These are phyloP conservation scores for Entophlyctis luteolus DNA, from an alignment of 192 early-diverging fungal species.

Conservation along the genomic window DNA sequence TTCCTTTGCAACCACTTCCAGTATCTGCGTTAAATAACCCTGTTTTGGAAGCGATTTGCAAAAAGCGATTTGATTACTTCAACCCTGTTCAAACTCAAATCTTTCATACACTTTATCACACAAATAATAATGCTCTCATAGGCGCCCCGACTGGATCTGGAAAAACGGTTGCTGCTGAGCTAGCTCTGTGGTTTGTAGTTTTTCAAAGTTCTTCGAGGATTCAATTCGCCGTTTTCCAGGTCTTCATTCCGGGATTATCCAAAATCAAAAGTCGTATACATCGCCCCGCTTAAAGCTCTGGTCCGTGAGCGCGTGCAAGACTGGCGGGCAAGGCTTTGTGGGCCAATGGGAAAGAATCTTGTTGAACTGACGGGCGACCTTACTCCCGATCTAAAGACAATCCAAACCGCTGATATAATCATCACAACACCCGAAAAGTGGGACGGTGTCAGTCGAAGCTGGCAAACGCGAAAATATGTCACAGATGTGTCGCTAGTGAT, in stretches of 20 bases:
- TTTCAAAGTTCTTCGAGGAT: neutral
- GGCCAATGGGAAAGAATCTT: conserved; percentile 72
- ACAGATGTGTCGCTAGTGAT: conserved; percentile 83
- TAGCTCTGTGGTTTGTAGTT: conserved; percentile 81
- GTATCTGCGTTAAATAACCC: conserved; percentile 77
- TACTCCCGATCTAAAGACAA: conserved; percentile 82
- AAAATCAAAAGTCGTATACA: conserved; percentile 87
- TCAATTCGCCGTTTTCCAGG: conserved; percentile 14
- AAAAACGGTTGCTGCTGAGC: conserved; percentile 93
- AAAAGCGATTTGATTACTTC: conserved; percentile 84
- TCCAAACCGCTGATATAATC: conserved; percentile 89
- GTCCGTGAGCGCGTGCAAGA: conserved; percentile 92
- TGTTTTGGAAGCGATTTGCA: conserved; percentile 80
- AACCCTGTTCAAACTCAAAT: conserved; percentile 99
- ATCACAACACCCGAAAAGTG: conserved; percentile 98
- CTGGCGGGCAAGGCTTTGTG: conserved; percentile 72
- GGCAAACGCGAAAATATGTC: conserved; percentile 87
- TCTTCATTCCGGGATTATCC: conserved; percentile 79
- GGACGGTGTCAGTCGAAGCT: conserved; percentile 94
- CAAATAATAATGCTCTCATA: conserved; percentile 77
- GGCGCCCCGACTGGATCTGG: conserved; percentile 98
- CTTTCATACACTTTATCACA: conserved; percentile 93
- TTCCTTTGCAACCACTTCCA: conserved; percentile 89
- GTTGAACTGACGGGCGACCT: conserved; percentile 96
- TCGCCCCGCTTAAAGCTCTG: conserved; percentile 95